phyloP scores from a whole-genome alignment of 192 early-diverging fungal species.

The Haplosporangium gracile region DNA sequence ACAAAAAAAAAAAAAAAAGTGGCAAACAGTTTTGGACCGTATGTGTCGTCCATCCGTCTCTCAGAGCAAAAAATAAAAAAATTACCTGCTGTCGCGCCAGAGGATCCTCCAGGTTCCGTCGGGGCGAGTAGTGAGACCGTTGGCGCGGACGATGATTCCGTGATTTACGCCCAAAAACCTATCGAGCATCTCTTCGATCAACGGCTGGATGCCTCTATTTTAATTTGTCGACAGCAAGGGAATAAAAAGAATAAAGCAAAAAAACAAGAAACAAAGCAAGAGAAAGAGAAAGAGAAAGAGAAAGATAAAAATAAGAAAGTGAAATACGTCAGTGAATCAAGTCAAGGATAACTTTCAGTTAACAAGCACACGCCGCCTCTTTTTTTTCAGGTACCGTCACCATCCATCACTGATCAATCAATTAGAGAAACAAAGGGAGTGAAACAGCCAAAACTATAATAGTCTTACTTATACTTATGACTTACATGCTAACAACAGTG shows the following conservation, averaged over 20 bases:
- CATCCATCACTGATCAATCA: not conserved
- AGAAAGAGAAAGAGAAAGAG: not conserved
- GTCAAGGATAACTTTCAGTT: not conserved
- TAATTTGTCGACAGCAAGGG: not conserved
- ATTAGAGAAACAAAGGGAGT: not conserved
- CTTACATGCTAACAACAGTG: slow-evolving; percentile 46
- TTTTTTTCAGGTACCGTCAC: not conserved
- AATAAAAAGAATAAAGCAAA: not conserved
- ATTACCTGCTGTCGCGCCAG: slow-evolving; percentile 53
- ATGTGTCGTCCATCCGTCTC: no score
- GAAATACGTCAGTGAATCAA: not conserved
- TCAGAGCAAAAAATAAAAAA: not conserved
- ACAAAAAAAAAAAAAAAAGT: not conserved
- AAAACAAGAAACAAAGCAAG: not conserved
- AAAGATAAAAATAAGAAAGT: not conserved
- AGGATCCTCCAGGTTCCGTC: slow-evolving; percentile 41
- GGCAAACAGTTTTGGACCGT: not conserved
- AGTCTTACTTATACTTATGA: not conserved
- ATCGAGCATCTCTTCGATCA: slow-evolving; percentile 38
- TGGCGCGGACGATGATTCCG: slow-evolving; percentile 30
- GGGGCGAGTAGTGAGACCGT: slow-evolving; percentile 12
- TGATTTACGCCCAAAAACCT: slow-evolving; percentile 31
- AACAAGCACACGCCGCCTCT: not conserved
- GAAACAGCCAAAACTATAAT: not conserved
- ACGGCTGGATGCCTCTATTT: slow-evolving; percentile 47